Evolutionary conservation across 805 yeast species (phyloP).

Genomic region (Candida lessepsii): DNA sequence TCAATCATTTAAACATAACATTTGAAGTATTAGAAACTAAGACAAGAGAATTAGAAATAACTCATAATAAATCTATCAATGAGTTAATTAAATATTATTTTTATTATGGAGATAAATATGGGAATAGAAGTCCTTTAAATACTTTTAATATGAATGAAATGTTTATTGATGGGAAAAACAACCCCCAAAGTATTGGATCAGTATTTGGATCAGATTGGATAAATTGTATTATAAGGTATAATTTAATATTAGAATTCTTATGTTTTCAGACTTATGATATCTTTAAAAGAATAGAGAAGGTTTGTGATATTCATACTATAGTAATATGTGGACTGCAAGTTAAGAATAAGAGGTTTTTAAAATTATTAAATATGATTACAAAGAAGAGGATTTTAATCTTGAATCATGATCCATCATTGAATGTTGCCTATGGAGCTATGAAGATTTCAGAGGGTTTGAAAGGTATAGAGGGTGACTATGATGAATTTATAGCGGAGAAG

Average conservation of each 20-base stretch:
- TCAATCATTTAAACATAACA: constrained; percentile 3
- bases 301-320: constrained; percentile 25
- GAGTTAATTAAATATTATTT: constrained; percentile 35
- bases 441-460: neutral
- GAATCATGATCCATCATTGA: constrained; percentile 7
- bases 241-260: constrained; percentile 49
- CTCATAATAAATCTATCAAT: constrained; percentile 16
- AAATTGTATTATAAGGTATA: constrained; percentile 42
- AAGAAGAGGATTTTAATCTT: constrained; percentile 4
- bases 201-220: constrained; percentile 29
- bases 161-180: constrained; percentile 45
- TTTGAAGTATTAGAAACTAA: constrained; percentile 21
- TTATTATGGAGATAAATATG: constrained; percentile 55
- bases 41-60: constrained; percentile 22
- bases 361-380: constrained; percentile 10
- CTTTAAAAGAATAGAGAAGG: constrained; percentile 17
- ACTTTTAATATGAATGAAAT: constrained; percentile 50
- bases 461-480: neutral
- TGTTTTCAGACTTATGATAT: constrained; percentile 50
- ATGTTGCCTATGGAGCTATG: constrained; percentile 17
- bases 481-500: neutral
- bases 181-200: constrained; percentile 10
- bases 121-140: constrained; percentile 57
- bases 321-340: constrained; percentile 57
- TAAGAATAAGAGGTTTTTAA: constrained; percentile 41